Conservation (phyloP, 2,329 filamentous ascomycete genomes). For the Xylaria polymorpha region DNA sequence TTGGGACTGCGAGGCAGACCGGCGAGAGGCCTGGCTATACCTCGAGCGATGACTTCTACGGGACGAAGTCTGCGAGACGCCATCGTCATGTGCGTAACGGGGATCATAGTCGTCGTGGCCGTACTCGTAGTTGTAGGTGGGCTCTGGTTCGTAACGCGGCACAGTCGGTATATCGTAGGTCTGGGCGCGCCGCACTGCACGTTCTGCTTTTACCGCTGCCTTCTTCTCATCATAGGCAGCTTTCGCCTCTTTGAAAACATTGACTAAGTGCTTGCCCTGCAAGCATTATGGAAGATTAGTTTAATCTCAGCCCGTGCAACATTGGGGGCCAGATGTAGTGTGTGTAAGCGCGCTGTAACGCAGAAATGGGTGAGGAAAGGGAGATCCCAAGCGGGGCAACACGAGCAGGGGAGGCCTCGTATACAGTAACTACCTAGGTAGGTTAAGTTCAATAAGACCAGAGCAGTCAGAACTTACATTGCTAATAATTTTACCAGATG, state of each 20-base stretch:
- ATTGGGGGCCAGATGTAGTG: conserved; percentile 12
- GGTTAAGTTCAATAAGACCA: conserved; percentile 12
- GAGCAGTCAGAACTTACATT: conserved; percentile 46
- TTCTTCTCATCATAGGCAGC: conserved; percentile 89
- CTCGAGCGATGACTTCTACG: conserved; percentile 56
- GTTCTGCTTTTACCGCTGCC: conserved; percentile 78
- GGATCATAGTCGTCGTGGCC: conserved; percentile 43
- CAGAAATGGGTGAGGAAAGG: conserved; percentile 8
- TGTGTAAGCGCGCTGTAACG: conserved; percentile 14
- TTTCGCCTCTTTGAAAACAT: conserved; percentile 92
- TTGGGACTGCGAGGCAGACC: conserved; percentile 50
- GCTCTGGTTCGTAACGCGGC: conserved; percentile 48
- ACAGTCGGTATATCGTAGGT: conserved; percentile 59
- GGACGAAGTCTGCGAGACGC: conserved; percentile 55
- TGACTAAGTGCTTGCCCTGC: conserved; percentile 89
- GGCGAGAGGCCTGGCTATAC: conserved; percentile 51
- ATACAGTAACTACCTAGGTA: background rate
- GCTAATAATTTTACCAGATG: conserved; percentile 51
- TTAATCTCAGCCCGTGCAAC: conserved; percentile 22
- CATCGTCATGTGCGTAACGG: conserved; percentile 50
- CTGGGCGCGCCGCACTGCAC: conserved; percentile 68
- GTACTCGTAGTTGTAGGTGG: conserved; percentile 42
- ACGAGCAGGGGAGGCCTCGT: conserved; percentile 28
- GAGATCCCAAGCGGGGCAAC: conserved; percentile 29
- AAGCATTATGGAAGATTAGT: conserved; percentile 18